A percentile compares a stretch with the other conserved stretches of the same genome.
These are phyloP conservation scores for Backusella morwellensis DNA, from an alignment of 192 early-diverging fungal species.

Conservation along the genomic window DNA sequence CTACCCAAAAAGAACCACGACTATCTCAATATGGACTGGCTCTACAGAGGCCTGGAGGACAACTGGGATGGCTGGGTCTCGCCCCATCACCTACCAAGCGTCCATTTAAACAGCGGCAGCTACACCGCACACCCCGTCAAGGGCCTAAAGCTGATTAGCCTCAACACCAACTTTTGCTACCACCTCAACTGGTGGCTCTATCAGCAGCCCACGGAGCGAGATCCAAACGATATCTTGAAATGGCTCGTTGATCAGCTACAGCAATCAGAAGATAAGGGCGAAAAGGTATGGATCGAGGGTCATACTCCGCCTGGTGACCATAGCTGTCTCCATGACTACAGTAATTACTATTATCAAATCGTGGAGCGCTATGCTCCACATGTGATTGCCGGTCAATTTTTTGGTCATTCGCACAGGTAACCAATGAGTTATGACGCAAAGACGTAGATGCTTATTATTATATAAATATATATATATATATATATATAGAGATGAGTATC, in stretches of 20 bases:
- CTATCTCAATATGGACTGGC: constrained; percentile 35
- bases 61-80: constrained; percentile 52
- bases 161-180: constrained; percentile 65
- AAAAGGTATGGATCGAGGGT: constrained; percentile 56
- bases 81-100: constrained; percentile 12
- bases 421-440: too few relatives aligned
- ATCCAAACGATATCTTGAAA: constrained; percentile 48
- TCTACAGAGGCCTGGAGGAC: constrained; percentile 43
- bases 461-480: not conserved
- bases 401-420: constrained; percentile 52
- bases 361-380: constrained; percentile 53
- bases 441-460: too few relatives aligned
- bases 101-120: constrained; percentile 44
- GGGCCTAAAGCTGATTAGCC: constrained; percentile 46
- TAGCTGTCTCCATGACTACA: constrained; percentile 48
- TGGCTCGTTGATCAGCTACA: constrained; percentile 52
- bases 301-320: constrained; percentile 49
- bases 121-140: constrained; percentile 43
- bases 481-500: constrained; percentile 44
- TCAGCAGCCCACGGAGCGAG: constrained; percentile 25
- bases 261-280: constrained; percentile 46
- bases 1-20: constrained; percentile 9
- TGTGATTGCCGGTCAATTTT: constrained; percentile 56
- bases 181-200: constrained; percentile 56
- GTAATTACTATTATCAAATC: constrained; percentile 53